Base-by-base conservation (phyloP, 495 filamentous ascomycete species). In the Penicillium parvum region DNA sequence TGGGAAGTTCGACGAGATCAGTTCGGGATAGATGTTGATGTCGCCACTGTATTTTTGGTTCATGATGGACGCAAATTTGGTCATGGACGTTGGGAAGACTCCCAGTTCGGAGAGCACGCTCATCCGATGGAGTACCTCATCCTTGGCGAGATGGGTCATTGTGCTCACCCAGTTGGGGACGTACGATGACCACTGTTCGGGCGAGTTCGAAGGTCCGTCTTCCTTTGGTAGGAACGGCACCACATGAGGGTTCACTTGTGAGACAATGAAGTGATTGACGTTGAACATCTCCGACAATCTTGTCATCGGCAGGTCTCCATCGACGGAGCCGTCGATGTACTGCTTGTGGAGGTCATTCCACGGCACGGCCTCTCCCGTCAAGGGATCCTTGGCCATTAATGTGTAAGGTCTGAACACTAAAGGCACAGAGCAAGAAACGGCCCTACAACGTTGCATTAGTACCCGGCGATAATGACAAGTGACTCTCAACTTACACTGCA, bases 191-290 rank as follows among this genome's bases (percentile, higher is more conserved):
- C 60, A 60, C 12, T 43, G 53, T n/a, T 57, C 58, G 20, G 64
- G 52, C 25, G 61, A 55, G 9, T 63, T 56, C 20, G 66, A 66
- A 0, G 74, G 66, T 8, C 76, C 74, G 41, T 86, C 82, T 43
- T 90, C 83, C 51, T 83, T 85, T 16, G 76, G 65, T 12, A 96
- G 71, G 48, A 97, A 95, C 5, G 90, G 90, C 0, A 94, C 82
- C 20, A 96, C 85, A 52, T 96, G 91, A 1, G 91, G 91, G 55
- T 96, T 96, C 32, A 94, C 88, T 57, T 97, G 91, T 0, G 90
- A 95, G 21, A 96, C 91, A 55, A 97, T 96, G 58, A 95, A 96
- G 57, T 96, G 90, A 57, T 96, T 97, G 65, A 96, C 90, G 56
- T 96, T 95, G 66, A 96, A 95, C 86, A 96, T 91, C 52, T 96